phyloP scores from a whole-genome alignment of 352 stramenopile genomes.

The Globisporangium rhizosaccharum region DNA sequence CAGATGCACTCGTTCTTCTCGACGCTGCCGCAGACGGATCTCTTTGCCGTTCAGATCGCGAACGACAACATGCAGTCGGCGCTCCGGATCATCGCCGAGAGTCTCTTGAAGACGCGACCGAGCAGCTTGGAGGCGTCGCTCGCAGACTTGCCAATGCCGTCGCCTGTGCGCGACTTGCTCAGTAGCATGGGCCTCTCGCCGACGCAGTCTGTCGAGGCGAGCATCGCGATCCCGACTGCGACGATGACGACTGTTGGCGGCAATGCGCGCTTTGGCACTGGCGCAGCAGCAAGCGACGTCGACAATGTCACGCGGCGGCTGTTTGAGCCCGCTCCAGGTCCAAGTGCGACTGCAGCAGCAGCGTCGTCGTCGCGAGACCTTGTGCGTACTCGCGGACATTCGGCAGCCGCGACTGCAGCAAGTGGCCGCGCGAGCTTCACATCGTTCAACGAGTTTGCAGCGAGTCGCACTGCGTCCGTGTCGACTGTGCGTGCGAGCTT shows the following conservation, averaged over 20 bases:
- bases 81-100: conserved; percentile 60
- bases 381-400: conserved; percentile 3
- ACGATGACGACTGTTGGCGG: not conserved
- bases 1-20: conserved; percentile 86
- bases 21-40: conserved; percentile 52
- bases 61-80: conserved; percentile 73
- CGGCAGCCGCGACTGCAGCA: conserved; percentile 13
- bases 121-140: conserved; percentile 53
- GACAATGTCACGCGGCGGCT: conserved; percentile 35
- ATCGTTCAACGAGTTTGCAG: conserved; percentile 35
- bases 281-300: conserved; percentile 5
- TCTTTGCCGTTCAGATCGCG: conserved; percentile 67
- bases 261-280: not conserved
- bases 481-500: conserved; percentile 9
- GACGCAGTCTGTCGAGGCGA: not conserved
- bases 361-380: not conserved
- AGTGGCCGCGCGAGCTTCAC: conserved; percentile 39
- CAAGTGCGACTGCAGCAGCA: conserved; percentile 2
- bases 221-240: too few species aligned
- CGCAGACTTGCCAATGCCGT: conserved; percentile 52
- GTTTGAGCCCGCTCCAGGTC: conserved; percentile 32
- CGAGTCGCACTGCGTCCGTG: conserved; percentile 16
- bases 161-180: conserved; percentile 44
- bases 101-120: conserved; percentile 43
- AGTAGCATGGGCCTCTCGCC: conserved; percentile 27